Evolutionary conservation across 768 basidiomycete species (phyloP).

Genomic region (Lactarius deliciosus): DNA sequence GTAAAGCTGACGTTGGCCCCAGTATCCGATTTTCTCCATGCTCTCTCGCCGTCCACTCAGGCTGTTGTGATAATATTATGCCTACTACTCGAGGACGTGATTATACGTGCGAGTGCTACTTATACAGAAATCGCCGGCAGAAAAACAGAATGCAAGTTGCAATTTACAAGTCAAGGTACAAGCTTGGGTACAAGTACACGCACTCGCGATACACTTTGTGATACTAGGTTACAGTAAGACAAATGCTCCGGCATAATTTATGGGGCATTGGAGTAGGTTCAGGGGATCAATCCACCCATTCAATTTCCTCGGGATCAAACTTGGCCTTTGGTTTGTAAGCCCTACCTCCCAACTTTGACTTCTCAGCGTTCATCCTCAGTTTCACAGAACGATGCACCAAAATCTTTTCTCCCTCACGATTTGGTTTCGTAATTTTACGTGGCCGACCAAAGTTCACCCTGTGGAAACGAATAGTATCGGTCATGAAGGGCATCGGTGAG

Average conservation of each 20-base stretch:
- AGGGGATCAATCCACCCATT: slow-evolving; percentile 29
- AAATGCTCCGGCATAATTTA: not conserved
- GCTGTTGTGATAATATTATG: no score
- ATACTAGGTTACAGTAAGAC: not conserved
- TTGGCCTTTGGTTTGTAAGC: slow-evolving; percentile 37
- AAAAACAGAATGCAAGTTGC: not conserved
- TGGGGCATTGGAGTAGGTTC: not conserved
- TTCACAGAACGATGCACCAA: slow-evolving; percentile 13
- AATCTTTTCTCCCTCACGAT: slow-evolving; percentile 2
- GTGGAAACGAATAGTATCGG: not conserved
- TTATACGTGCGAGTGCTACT: no score
- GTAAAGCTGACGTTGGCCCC: no score
- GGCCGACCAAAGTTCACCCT: slow-evolving; percentile 12
- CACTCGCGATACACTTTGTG: not conserved
- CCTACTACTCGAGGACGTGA: no score
- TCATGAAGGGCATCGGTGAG: not conserved
- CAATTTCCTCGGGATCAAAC: slow-evolving; percentile 29
- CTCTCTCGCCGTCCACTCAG: no score
- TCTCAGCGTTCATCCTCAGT: slow-evolving; percentile 23
- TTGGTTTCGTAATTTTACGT: slow-evolving; percentile 3
- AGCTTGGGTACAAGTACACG: no score
- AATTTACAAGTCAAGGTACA: not conserved
- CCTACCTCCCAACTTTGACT: slow-evolving; percentile 31
- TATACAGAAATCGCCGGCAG: not conserved
- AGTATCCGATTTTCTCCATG: no score